Evolutionary conservation across 1,284 basidiomycete genomes (phyloP).

Genomic region (Caloboletus inedulis): DNA sequence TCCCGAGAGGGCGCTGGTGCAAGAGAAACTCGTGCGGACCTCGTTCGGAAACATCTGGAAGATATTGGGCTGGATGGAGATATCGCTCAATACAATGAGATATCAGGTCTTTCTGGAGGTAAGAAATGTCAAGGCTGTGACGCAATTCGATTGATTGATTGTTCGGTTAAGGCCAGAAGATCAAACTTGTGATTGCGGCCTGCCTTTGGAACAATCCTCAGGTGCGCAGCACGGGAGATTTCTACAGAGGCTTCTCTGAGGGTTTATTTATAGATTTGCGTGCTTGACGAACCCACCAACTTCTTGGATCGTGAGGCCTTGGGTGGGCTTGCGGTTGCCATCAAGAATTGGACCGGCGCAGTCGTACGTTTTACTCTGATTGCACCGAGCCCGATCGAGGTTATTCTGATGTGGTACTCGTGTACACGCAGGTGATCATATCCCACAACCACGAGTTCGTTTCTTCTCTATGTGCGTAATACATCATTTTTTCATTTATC

Average conservation of each 20-base stretch:
- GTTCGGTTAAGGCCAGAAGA: slow-evolving; percentile 76
- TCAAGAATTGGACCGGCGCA: slow-evolving; percentile 94
- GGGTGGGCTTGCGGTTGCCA: slow-evolving; percentile 93
- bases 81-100: slow-evolving; percentile 97
- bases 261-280: slow-evolving; percentile 50
- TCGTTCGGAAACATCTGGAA: slow-evolving; percentile 87
- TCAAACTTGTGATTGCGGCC: slow-evolving; percentile 94
- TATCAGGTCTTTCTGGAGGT: slow-evolving; percentile 86
- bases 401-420: slow-evolving; percentile 21
- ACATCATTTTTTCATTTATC: slow-evolving; percentile 13
- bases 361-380: slow-evolving; percentile 54
- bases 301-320: slow-evolving; percentile 91
- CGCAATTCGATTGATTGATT: slow-evolving; percentile 12
- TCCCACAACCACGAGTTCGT: slow-evolving; percentile 96
- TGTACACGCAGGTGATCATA: slow-evolving; percentile 78
- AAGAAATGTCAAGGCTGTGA: slow-evolving; percentile 20
- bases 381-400: slow-evolving; percentile 17
- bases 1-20: slow-evolving; percentile 90
- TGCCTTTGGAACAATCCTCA: slow-evolving; percentile 95
- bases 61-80: slow-evolving; percentile 96
- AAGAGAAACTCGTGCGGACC: slow-evolving; percentile 76
- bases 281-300: slow-evolving; percentile 95
- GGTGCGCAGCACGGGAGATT: slow-evolving; percentile 38
- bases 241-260: slow-evolving; percentile 4
- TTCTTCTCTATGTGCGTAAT: slow-evolving; percentile 71